Conservation (phyloP, 192 early-diverging fungal genomes). For the Coemansia sp. region DNA sequence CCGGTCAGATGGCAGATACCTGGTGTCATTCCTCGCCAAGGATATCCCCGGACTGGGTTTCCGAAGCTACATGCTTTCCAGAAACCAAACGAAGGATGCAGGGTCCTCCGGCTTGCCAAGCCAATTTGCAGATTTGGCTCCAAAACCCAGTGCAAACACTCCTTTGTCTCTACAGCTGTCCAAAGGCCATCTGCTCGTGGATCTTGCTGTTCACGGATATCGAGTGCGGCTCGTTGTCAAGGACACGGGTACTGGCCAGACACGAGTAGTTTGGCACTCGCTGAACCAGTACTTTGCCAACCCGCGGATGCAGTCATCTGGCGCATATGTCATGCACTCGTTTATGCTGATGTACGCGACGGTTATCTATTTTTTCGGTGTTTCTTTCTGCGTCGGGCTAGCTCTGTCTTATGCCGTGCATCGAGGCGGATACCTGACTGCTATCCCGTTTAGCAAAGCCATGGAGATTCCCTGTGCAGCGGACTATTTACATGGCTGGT, state of each 20-base stretch:
- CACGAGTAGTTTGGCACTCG: slow-evolving; percentile 23
- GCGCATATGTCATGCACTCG: slow-evolving; percentile 55
- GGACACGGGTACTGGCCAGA: not conserved
- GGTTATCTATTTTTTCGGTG: slow-evolving; percentile 39
- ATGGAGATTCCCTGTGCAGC: not conserved
- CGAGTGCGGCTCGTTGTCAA: slow-evolving; percentile 13
- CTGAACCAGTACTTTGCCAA: slow-evolving; percentile 49
- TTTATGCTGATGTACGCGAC: slow-evolving; percentile 46
- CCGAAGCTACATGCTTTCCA: slow-evolving; percentile 16
- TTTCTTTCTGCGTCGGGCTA: slow-evolving; percentile 18
- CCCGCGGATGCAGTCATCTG: slow-evolving; percentile 45
- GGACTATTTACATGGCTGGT: too few species aligned
- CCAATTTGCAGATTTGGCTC: too few species aligned
- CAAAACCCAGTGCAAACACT: not conserved
- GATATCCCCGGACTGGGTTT: slow-evolving; percentile 27
- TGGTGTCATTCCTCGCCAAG: slow-evolving; percentile 37
- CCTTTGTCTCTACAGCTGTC: not conserved
- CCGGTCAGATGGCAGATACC: not conserved
- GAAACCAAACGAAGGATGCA: not conserved
- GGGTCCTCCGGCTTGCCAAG: too few species aligned
- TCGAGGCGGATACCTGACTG: not conserved
- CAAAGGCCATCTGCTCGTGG: slow-evolving; percentile 4
- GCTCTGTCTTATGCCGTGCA: not conserved
- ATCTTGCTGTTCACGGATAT: not conserved
- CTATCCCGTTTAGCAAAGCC: not conserved